These are phyloP conservation scores for Coniferiporia sulphurascens DNA, from an alignment of 1,284 basidiomycete genomes.

Conservation along the genomic window DNA sequence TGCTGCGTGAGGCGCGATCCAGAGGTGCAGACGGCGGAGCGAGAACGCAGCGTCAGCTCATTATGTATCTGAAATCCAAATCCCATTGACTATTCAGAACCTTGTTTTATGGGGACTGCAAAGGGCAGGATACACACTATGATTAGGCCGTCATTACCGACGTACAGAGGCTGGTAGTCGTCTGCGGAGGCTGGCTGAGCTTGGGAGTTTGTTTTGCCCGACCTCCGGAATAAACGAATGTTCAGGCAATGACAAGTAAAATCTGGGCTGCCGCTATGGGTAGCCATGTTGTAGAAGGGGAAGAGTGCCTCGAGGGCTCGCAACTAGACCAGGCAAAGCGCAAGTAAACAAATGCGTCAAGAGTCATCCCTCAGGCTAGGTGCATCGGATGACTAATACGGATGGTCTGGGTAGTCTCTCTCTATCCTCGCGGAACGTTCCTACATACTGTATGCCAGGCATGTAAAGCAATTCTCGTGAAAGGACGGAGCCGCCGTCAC, in stretches of 20 bases:
- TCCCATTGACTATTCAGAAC: slow-evolving; percentile 9
- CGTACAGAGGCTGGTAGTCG: slow-evolving; percentile 53
- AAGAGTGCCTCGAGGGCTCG: neutral
- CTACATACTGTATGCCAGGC: too few relatives aligned
- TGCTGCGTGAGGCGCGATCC: slow-evolving; percentile 36
- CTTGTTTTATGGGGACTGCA: neutral
- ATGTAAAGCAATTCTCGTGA: too few relatives aligned
- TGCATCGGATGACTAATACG: neutral
- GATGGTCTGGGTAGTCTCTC: too few relatives aligned
- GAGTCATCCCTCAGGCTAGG: neutral
- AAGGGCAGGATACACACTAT: slow-evolving; percentile 43
- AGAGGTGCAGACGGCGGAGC: slow-evolving; percentile 44
- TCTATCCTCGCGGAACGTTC: too few relatives aligned
- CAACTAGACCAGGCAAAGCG: neutral
- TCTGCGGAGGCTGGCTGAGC: slow-evolving; percentile 24
- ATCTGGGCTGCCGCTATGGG: slow-evolving; percentile 17
- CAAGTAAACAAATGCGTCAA: neutral
- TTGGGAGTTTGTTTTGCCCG: slow-evolving; percentile 8
- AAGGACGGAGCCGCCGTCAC: too few relatives aligned
- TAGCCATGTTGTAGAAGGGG: slow-evolving; percentile 16
- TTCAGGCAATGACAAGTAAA: slow-evolving; percentile 71
- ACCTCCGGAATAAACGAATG: slow-evolving; percentile 42
- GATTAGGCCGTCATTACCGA: slow-evolving; percentile 60
- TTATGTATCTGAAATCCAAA: slow-evolving; percentile 46
- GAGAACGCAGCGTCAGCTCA: slow-evolving; percentile 65